These are phyloP conservation scores for Cucurbitaria berberidis DNA, from an alignment of 2,329 filamentous ascomycete genomes.

Conservation along the genomic window DNA sequence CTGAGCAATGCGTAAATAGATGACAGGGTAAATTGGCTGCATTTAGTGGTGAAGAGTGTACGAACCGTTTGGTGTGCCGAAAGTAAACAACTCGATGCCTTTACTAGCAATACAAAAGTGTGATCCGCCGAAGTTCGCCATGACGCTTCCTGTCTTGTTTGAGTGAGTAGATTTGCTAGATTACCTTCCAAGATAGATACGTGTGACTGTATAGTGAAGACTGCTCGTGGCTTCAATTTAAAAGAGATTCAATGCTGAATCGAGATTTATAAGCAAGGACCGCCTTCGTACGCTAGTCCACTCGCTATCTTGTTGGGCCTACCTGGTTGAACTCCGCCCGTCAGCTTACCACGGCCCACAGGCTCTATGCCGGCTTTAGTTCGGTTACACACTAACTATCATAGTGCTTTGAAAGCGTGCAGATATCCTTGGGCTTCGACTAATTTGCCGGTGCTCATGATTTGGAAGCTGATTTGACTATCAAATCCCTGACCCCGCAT, in stretches of 20 bases:
- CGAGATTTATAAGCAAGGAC: neutral
- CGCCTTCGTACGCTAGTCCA: neutral
- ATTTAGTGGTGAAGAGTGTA: neutral
- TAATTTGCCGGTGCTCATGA: too few relatives aligned
- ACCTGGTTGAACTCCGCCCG: too few relatives aligned
- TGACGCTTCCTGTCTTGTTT: neutral
- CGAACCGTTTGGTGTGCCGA: constrained; percentile 48
- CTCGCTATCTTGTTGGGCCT: neutral
- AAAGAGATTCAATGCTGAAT: too few relatives aligned
- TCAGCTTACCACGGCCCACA: too few relatives aligned
- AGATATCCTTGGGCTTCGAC: too few relatives aligned
- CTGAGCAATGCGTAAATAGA: neutral
- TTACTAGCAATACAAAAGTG: constrained; percentile 63
- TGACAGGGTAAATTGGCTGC: neutral
- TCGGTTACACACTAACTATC: too few relatives aligned
- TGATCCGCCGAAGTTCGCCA: too few relatives aligned
- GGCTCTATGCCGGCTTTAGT: too few relatives aligned
- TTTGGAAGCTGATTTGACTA: too few relatives aligned
- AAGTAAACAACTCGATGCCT: constrained; percentile 67
- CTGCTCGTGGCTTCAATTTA: neutral
- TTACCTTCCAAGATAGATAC: neutral
- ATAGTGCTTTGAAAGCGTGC: too few relatives aligned
- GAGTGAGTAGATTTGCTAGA: too few relatives aligned
- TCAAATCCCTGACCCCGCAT: too few relatives aligned
- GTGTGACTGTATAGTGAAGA: neutral